These are phyloP conservation scores for Amanita pallidorosea DNA, from an alignment of 768 basidiomycete species.

Conservation along the genomic window DNA sequence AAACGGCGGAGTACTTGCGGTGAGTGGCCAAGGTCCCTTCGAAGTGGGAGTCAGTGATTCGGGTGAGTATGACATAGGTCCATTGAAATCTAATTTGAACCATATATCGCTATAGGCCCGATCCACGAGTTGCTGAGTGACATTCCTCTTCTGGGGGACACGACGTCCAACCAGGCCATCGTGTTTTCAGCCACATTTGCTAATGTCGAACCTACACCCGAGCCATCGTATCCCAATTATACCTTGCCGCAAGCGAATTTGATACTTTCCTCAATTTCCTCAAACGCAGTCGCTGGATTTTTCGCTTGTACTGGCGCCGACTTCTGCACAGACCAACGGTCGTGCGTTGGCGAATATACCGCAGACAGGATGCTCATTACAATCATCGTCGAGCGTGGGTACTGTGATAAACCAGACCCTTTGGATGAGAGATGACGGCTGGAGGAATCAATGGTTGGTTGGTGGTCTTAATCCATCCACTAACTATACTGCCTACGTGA, in stretches of 20 bases:
- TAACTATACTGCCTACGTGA: constrained; percentile 71
- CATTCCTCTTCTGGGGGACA: constrained; percentile 59
- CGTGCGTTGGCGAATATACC: constrained; percentile 24
- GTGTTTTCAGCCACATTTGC: constrained; percentile 57
- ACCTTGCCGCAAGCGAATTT: constrained; percentile 52
- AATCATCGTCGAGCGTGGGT: constrained; percentile 18
- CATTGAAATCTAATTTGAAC: neutral
- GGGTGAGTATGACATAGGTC: constrained; percentile 17
- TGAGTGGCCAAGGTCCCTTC: constrained; percentile 36
- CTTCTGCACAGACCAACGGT: constrained; percentile 11
- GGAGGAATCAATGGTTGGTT: constrained; percentile 60
- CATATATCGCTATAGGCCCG: constrained; percentile 22
- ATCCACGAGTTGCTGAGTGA: constrained; percentile 32
- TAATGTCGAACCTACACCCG: constrained; percentile 11
- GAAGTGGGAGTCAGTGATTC: constrained; percentile 47
- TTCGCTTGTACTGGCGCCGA: constrained; percentile 36
- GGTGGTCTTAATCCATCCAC: constrained; percentile 48
- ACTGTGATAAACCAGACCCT: constrained; percentile 30
- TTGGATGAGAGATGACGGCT: constrained; percentile 56
- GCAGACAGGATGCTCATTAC: constrained; percentile 46
- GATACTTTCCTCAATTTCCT: constrained; percentile 29
- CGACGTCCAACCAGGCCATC: constrained; percentile 61
- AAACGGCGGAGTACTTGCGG: constrained; percentile 40
- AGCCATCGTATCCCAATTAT: constrained; percentile 65
- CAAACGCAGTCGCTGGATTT: constrained; percentile 39